Conservation (phyloP, 2,329 filamentous ascomycete species). For the Fusarium bulbicola region DNA sequence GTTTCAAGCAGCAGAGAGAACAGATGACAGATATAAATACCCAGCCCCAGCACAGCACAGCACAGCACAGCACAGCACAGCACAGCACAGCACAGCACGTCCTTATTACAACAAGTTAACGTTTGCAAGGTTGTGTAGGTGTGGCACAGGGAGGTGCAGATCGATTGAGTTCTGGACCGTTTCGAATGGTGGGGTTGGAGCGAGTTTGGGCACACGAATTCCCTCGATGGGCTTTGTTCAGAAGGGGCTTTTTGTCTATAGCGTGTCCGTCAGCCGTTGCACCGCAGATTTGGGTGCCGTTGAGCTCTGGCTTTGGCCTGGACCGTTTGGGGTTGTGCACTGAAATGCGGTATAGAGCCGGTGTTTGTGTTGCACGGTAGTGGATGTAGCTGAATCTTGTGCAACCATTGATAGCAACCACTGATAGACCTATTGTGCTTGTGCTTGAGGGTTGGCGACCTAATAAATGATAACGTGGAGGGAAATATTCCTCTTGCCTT, state of each 20-base stretch:
- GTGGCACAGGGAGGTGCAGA: slow-evolving; percentile 44
- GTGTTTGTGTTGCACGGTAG: slow-evolving; percentile 7
- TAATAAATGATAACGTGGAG: background rate
- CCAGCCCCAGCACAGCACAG: background rate
- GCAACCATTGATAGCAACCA: background rate
- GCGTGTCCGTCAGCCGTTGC: slow-evolving; percentile 12
- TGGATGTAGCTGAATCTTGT: background rate
- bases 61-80: too few species aligned
- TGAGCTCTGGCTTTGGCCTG: slow-evolving; percentile 1
- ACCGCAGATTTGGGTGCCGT: slow-evolving; percentile 9
- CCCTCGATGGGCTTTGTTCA: slow-evolving; percentile 17
- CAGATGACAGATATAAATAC: slow-evolving; percentile 32
- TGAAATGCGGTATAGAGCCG: slow-evolving; percentile 1
- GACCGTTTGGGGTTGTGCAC: slow-evolving; percentile 19
- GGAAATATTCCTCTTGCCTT: background rate
- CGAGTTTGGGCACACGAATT: slow-evolving; percentile 28
- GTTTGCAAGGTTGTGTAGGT: slow-evolving; percentile 30
- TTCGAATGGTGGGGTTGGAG: slow-evolving; percentile 36
- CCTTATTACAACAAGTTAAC: slow-evolving; percentile 1
- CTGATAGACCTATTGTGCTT: background rate
- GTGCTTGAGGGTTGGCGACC: background rate
- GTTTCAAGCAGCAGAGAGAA: slow-evolving; percentile 12
- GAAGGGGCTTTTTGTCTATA: slow-evolving; percentile 16
- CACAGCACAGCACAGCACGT: background rate
- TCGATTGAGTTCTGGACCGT: slow-evolving; percentile 45